Conservation (phyloP, 176 grass and related monocot genomes). For the Tillandsia leiboldiana region DNA sequence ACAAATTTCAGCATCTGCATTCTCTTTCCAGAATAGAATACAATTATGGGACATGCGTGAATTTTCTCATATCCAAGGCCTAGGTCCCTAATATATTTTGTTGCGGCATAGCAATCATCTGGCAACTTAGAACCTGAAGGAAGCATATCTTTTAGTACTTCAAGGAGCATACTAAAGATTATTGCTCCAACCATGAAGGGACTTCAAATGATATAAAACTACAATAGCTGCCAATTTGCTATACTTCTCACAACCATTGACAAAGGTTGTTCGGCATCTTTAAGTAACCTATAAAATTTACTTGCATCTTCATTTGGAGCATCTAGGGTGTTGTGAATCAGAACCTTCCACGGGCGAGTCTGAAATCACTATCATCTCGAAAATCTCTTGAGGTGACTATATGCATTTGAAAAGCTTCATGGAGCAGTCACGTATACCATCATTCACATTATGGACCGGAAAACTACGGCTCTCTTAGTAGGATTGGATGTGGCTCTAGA, state of each 20-base stretch:
- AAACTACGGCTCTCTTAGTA: no score
- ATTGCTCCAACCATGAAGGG: not conserved
- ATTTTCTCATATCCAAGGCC: no score
- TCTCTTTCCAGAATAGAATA: no score
- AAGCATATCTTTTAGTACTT: not conserved
- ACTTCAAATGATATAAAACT: not conserved
- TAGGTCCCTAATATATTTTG: no score
- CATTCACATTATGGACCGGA: no score
- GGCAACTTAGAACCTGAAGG: not conserved
- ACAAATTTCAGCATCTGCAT: no score
- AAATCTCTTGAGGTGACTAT: not conserved
- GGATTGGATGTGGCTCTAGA: no score
- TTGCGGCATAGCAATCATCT: not conserved
- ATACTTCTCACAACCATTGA: not conserved
- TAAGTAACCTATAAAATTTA: not conserved
- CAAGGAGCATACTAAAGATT: not conserved
- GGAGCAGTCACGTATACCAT: not conserved
- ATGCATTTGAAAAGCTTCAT: not conserved
- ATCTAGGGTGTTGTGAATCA: not conserved
- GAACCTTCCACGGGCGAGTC: not conserved
- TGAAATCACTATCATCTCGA: not conserved
- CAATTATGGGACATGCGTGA: no score
- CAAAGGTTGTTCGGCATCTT: not conserved
- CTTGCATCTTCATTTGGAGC: not conserved
- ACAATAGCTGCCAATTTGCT: not conserved